Conservation (phyloP, 2,329 filamentous ascomycete genomes). For the Neofusicoccum sp. region DNA sequence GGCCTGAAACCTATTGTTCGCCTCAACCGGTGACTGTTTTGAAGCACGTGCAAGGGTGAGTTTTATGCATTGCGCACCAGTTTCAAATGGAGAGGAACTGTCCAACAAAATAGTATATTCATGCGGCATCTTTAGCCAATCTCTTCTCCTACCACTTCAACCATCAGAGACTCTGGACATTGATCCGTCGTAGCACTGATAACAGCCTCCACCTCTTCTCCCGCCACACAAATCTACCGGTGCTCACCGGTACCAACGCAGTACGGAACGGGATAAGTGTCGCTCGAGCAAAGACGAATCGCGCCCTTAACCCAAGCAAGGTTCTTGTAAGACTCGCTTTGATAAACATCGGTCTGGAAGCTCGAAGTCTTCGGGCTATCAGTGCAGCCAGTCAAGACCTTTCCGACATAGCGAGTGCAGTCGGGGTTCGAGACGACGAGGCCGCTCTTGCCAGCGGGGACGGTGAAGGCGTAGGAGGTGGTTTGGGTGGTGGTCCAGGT, state of each 20-base stretch:
- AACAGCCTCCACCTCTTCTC: too few species aligned
- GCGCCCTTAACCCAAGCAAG: conserved; percentile 46
- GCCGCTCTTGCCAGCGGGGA: conserved; percentile 43
- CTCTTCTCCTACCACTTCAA: too few species aligned
- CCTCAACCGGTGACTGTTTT: too few species aligned
- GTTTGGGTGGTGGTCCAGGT: conserved; percentile 31
- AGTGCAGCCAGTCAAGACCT: conserved; percentile 39
- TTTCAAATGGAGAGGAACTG: too few species aligned
- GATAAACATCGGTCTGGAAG: conserved; percentile 42
- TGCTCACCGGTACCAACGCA: conserved; percentile 41
- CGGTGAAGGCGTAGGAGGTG: conserved; percentile 34
- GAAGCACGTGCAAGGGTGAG: too few species aligned
- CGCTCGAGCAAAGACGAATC: conserved; percentile 42
- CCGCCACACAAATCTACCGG: background rate
- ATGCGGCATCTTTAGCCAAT: too few species aligned
- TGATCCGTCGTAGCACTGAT: too few species aligned
- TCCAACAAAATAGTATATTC: too few species aligned
- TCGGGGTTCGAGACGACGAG: conserved; percentile 44
- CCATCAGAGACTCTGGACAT: too few species aligned
- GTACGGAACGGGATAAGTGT: conserved; percentile 40
- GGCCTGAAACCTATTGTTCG: too few species aligned
- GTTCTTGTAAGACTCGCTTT: conserved; percentile 33
- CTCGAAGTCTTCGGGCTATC: conserved; percentile 30
- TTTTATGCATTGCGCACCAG: too few species aligned
- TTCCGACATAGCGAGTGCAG: conserved; percentile 39